Conservation (phyloP, 768 basidiomycete genomes). For the Auriscalpium orientale region DNA sequence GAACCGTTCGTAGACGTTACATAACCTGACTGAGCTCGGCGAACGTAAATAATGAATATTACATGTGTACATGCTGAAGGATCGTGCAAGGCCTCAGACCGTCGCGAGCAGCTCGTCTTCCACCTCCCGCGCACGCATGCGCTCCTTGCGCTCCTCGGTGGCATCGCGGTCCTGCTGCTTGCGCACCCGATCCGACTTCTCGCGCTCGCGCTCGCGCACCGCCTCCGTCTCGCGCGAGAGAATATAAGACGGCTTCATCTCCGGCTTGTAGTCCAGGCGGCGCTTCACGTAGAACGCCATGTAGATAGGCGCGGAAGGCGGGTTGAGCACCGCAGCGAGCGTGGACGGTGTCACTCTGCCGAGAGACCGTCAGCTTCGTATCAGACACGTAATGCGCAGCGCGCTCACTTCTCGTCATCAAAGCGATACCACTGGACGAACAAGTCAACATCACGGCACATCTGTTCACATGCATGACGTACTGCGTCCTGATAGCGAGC, state of each 20-base stretch:
- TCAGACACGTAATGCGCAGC: constrained; percentile 3
- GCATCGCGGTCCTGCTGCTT: not conserved
- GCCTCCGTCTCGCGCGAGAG: constrained; percentile 11
- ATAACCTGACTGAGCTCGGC: too few relatives aligned
- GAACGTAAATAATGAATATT: too few relatives aligned
- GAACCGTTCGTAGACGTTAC: too few relatives aligned
- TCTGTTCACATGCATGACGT: constrained; percentile 19
- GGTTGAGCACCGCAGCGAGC: constrained; percentile 52
- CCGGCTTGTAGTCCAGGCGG: constrained; percentile 74
- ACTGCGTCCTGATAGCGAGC: constrained; percentile 82
- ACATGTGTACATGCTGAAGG: too few relatives aligned
- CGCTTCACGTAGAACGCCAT: constrained; percentile 97
- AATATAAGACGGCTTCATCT: constrained; percentile 9
- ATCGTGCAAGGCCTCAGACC: too few relatives aligned
- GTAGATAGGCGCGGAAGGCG: constrained; percentile 57
- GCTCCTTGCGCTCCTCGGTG: not conserved
- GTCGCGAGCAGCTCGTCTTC: constrained; percentile 12
- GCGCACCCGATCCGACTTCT: not conserved
- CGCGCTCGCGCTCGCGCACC: constrained; percentile 10
- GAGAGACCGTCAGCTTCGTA: constrained; percentile 3
- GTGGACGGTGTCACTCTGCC: constrained; percentile 64
- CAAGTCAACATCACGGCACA: not conserved
- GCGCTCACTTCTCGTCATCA: constrained; percentile 83
- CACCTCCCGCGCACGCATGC: constrained; percentile 9
- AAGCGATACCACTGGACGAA: constrained; percentile 78